These are phyloP conservation scores for Phytophthora pisi DNA, from an alignment of 352 stramenopile genomes.

Conservation along the genomic window DNA sequence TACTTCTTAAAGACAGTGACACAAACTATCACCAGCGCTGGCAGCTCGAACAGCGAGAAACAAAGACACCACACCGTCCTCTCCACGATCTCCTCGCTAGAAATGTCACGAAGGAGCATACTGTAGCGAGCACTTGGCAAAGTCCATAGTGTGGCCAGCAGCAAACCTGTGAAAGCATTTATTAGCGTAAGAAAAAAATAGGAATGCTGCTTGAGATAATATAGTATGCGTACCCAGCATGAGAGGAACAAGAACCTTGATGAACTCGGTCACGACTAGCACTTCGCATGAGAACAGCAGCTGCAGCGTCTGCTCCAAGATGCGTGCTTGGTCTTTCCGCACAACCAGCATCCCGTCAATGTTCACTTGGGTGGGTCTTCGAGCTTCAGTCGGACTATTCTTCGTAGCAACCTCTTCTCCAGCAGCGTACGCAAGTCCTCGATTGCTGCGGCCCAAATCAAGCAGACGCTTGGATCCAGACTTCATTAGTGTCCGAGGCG, in stretches of 20 bases:
- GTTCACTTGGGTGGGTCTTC: constrained; percentile 23
- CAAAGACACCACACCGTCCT: constrained; percentile 15
- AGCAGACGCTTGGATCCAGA: constrained; percentile 31
- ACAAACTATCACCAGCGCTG: constrained; percentile 22
- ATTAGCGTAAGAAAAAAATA: constrained; percentile 5
- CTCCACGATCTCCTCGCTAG: constrained; percentile 6
- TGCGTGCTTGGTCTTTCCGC: constrained; percentile 39
- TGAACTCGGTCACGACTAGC: constrained; percentile 41
- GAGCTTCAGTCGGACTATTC: background rate
- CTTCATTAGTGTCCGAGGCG: constrained; percentile 26
- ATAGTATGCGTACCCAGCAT: constrained; percentile 22
- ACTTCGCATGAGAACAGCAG: constrained; percentile 46
- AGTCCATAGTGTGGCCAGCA: constrained; percentile 28
- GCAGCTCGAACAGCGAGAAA: constrained; percentile 18
- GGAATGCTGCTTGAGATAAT: background rate
- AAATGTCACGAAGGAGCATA: constrained; percentile 17
- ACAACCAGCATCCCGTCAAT: constrained; percentile 36
- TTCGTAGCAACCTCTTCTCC: constrained; percentile 1
- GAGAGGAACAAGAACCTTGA: constrained; percentile 41
- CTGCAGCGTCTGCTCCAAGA: constrained; percentile 37
- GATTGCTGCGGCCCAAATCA: constrained; percentile 21
- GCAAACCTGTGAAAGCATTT: constrained; percentile 17
- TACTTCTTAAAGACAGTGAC: constrained; percentile 34
- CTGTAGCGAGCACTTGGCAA: constrained; percentile 39
- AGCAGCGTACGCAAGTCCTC: background rate